Conservation (phyloP, 768 basidiomycete species). For the Boletus rubropictus region DNA sequence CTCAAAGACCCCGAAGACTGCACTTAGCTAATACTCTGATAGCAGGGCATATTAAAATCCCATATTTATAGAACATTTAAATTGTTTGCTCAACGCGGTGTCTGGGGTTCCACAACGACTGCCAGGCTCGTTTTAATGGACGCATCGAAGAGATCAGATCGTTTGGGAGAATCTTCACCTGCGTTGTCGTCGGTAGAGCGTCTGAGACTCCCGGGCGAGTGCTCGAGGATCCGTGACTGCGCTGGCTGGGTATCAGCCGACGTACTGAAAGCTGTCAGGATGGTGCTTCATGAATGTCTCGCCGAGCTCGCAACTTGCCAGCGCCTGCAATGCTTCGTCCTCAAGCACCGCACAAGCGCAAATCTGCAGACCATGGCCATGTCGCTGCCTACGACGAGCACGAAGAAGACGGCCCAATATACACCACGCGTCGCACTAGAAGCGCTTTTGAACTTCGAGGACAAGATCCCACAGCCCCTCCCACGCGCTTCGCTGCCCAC, state of each 20-base stretch:
- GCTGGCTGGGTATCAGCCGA: too few relatives aligned
- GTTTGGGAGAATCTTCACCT: conserved; percentile 2
- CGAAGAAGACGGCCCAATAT: conserved; percentile 8
- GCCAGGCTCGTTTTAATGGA: not conserved
- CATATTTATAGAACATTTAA: too few relatives aligned
- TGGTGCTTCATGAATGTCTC: not conserved
- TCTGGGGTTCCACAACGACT: too few relatives aligned
- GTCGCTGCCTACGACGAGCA: not conserved
- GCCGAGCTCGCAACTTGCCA: not conserved
- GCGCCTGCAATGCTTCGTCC: not conserved
- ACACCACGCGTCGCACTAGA: conserved; percentile 19
- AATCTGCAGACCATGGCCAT: not conserved
- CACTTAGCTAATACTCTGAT: conserved; percentile 20
- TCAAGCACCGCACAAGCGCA: not conserved
- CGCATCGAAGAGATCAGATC: not conserved
- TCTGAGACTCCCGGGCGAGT: not conserved
- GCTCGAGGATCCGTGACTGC: not conserved
- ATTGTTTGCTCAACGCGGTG: too few relatives aligned
- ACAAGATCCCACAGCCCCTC: not conserved
- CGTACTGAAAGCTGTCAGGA: too few relatives aligned
- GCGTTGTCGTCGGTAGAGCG: not conserved
- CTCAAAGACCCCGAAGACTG: conserved; percentile 29
- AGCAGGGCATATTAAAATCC: too few relatives aligned
- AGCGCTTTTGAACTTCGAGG: conserved; percentile 20
- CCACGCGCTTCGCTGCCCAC: conserved; percentile 8